These are phyloP conservation scores for Sporothrix protearum DNA, from an alignment of 2,329 filamentous ascomycete genomes.

Conservation along the genomic window DNA sequence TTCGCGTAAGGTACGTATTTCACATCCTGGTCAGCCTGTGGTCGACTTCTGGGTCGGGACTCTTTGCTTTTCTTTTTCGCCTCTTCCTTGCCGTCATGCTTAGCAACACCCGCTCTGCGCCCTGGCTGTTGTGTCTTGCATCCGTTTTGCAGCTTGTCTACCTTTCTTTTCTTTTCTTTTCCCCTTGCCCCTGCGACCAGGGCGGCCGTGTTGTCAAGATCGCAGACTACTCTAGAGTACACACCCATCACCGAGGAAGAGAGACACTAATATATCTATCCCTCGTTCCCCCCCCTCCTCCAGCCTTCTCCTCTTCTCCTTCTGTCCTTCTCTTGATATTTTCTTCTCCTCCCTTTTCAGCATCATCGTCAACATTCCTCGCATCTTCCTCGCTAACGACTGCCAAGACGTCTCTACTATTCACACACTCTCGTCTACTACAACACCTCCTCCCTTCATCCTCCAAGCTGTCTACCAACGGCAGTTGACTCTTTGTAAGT, in stretches of 20 bases:
- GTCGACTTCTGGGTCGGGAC: not conserved
- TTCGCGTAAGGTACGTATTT: slow-evolving; percentile 25
- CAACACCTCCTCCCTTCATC: not conserved
- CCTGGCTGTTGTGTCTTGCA: slow-evolving; percentile 1
- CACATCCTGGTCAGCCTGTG: not conserved
- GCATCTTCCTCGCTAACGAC: not conserved
- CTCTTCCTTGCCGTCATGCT: not conserved
- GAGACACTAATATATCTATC: slow-evolving; percentile 13
- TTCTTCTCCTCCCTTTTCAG: not conserved
- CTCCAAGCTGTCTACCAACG: not conserved
- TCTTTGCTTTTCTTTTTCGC: not conserved
- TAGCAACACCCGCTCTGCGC: not conserved
- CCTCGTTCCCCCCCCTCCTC: slow-evolving; percentile 1
- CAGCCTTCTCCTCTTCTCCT: not conserved
- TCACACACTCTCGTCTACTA: not conserved
- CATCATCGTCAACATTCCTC: not conserved
- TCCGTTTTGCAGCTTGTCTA: not conserved
- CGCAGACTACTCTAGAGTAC: not conserved
- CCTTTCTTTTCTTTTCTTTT: not conserved
- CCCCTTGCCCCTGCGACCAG: not conserved
- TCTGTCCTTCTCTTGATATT: not conserved
- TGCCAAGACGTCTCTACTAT: not conserved
- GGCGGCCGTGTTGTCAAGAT: not conserved
- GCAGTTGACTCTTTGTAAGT: not conserved
- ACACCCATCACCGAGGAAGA: not conserved